A percentile compares a stretch with the other conserved stretches of the same genome.
These are phyloP conservation scores for Alternaria sp. DNA, from an alignment of 2,329 filamentous ascomycete genomes.

Conservation along the genomic window DNA sequence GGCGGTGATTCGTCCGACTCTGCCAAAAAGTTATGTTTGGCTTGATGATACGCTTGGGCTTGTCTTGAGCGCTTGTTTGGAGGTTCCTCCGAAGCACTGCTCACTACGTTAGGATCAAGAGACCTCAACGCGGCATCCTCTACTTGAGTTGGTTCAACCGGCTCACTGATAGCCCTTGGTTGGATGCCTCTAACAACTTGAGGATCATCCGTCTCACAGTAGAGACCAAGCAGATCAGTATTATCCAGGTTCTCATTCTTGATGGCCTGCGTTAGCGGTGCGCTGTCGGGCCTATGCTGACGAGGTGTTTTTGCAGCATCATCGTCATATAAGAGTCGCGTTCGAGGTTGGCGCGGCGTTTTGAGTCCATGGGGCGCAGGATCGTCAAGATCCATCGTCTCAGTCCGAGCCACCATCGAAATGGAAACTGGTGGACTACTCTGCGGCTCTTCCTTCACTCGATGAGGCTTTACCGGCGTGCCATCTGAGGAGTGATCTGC, in stretches of 20 bases:
- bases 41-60: conserved; percentile 9
- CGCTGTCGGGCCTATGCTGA: conserved; percentile 42
- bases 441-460: conserved; percentile 52
- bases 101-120: conserved; percentile 39
- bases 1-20: conserved; percentile 41
- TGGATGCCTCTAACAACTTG: conserved; percentile 15
- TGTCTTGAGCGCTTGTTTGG: conserved; percentile 33
- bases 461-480: conserved; percentile 42
- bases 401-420: conserved; percentile 39
- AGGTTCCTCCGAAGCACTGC: conserved; percentile 17
- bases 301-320: conserved; percentile 22
- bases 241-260: conserved; percentile 21
- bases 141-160: conserved; percentile 11
- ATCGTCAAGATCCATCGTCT: conserved; percentile 57
- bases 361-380: conserved; percentile 36
- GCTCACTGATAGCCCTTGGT: conserved; percentile 33
- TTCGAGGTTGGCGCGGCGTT: conserved; percentile 41
- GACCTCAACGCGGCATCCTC: conserved; percentile 25
- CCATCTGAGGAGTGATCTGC: conserved; percentile 38
- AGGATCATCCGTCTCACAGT: not conserved
- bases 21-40: conserved; percentile 27
- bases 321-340: conserved; percentile 15
- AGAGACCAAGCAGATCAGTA: not conserved
- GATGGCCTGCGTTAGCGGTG: conserved; percentile 31
- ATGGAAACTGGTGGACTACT: conserved; percentile 41